Conservation (phyloP, 2,329 filamentous ascomycete genomes). For the Alternaria brassicicola region DNA sequence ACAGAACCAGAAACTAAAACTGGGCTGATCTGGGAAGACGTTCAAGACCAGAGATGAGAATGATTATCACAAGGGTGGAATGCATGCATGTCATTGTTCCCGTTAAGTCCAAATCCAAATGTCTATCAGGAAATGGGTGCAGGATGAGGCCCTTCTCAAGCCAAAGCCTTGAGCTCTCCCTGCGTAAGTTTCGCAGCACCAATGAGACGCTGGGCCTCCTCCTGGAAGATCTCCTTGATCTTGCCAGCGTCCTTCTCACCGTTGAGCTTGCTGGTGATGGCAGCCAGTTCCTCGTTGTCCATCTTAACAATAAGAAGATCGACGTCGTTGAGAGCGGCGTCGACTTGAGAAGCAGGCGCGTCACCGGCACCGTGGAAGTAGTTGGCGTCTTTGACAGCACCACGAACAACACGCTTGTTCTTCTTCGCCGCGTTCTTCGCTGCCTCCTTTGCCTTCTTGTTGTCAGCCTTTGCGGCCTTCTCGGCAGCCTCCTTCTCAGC, state of each 20-base stretch:
- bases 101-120: slow-evolving; percentile 21
- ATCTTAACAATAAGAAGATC: slow-evolving; percentile 88
- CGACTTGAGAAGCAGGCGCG: slow-evolving; percentile 78
- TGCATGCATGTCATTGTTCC: slow-evolving; percentile 14
- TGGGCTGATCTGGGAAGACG: neutral
- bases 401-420: slow-evolving; percentile 98
- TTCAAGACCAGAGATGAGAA: neutral
- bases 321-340: slow-evolving; percentile 81
- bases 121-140: slow-evolving; percentile 19
- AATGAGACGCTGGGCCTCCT: slow-evolving; percentile 78
- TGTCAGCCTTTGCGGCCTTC: slow-evolving; percentile 80
- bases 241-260: slow-evolving; percentile 77
- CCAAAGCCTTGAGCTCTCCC: slow-evolving; percentile 74
- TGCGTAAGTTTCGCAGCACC: slow-evolving; percentile 85
- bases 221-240: slow-evolving; percentile 83
- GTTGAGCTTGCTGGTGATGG: slow-evolving; percentile 79
- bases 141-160: slow-evolving; percentile 17
- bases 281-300: slow-evolving; percentile 87
- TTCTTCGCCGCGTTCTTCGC: slow-evolving; percentile 99
- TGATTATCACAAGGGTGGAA: neutral
- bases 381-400: slow-evolving; percentile 94
- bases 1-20: neutral
- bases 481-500: slow-evolving; percentile 86
- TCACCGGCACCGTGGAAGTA: slow-evolving; percentile 78
- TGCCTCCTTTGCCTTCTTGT: slow-evolving; percentile 97